phyloP scores from a whole-genome alignment of 768 basidiomycete species.

The Dictyophora rubrovolvata region DNA sequence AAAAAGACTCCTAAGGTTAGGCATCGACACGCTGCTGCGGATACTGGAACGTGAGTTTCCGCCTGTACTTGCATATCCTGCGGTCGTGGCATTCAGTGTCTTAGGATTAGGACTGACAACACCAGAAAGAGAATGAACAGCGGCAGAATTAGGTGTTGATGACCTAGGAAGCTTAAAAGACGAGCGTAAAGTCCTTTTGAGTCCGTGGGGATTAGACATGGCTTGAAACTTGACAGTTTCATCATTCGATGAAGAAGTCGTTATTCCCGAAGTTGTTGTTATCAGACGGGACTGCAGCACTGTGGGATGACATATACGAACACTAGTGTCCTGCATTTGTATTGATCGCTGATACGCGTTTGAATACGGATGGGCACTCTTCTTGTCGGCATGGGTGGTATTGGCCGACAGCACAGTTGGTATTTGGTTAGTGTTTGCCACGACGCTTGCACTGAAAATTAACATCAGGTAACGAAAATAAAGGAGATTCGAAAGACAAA shows the following conservation, averaged over 20 bases:
- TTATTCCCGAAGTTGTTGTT: not conserved
- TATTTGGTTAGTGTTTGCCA: too few relatives aligned
- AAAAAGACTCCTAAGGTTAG: slow-evolving; percentile 33
- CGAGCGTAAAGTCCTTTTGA: not conserved
- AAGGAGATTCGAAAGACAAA: not conserved
- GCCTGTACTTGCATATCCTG: not conserved
- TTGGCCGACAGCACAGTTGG: too few relatives aligned
- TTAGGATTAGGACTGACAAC: too few relatives aligned
- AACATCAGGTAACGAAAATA: too few relatives aligned
- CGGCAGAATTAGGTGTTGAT: not conserved
- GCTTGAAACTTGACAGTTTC: not conserved
- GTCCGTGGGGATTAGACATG: not conserved
- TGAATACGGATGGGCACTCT: too few relatives aligned
- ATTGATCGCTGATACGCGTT: too few relatives aligned
- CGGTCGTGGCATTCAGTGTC: too few relatives aligned
- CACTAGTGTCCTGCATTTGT: too few relatives aligned
- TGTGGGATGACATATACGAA: too few relatives aligned
- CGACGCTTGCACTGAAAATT: too few relatives aligned
- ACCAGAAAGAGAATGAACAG: not conserved
- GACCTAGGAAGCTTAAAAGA: not conserved
- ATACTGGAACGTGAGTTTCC: not conserved
- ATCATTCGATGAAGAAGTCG: not conserved
- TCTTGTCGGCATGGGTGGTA: too few relatives aligned
- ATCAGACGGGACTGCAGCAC: not conserved
- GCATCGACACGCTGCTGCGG: slow-evolving; percentile 39